Percentiles rank a stretch among this genome's conserved stretches.
These are phyloP conservation scores for Gaultheria prostrata DNA, from an alignment of 148 eudicot species.

Conservation along the genomic window DNA sequence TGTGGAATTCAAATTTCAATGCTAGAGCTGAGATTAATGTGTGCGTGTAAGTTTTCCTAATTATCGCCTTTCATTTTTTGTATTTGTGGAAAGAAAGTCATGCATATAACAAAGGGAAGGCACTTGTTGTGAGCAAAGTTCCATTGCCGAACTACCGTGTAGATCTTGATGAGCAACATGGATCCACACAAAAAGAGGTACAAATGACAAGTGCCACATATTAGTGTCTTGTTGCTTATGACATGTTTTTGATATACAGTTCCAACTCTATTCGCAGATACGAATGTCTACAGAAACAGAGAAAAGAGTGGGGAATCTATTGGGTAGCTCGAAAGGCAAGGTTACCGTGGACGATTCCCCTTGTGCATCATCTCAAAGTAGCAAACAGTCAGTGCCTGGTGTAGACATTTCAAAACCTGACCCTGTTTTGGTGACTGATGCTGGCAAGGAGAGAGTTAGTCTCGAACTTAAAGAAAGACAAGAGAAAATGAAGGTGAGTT, in stretches of 20 bases:
- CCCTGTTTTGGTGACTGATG: conserved; percentile 31
- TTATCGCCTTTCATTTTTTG: conserved; percentile 21
- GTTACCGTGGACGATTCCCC: conserved; percentile 25
- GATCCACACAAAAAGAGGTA: conserved; percentile 92
- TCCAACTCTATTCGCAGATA: conserved; percentile 48
- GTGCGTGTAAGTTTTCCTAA: background rate
- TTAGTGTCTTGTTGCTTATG: background rate
- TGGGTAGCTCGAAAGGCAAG: conserved; percentile 51
- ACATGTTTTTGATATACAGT: background rate
- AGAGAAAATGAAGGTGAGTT: conserved; percentile 63
- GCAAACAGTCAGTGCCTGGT: conserved; percentile 25
- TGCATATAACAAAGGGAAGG: conserved; percentile 91
- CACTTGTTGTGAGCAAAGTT: conserved; percentile 90
- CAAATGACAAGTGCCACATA: conserved; percentile 1
- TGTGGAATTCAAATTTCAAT: background rate
- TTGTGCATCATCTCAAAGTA: conserved; percentile 46
- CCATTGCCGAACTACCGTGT: conserved; percentile 92
- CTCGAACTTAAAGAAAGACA: conserved; percentile 70
- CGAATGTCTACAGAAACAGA: conserved; percentile 76
- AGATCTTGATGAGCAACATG: conserved; percentile 94
- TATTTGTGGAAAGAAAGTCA: conserved; percentile 78
- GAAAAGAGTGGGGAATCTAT: conserved; percentile 70
- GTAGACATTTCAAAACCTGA: conserved; percentile 25
- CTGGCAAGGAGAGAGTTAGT: conserved; percentile 55
- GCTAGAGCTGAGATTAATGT: background rate